These are phyloP conservation scores for Selenicereus undatus DNA, from an alignment of 148 eudicot genomes.

Conservation along the genomic window DNA sequence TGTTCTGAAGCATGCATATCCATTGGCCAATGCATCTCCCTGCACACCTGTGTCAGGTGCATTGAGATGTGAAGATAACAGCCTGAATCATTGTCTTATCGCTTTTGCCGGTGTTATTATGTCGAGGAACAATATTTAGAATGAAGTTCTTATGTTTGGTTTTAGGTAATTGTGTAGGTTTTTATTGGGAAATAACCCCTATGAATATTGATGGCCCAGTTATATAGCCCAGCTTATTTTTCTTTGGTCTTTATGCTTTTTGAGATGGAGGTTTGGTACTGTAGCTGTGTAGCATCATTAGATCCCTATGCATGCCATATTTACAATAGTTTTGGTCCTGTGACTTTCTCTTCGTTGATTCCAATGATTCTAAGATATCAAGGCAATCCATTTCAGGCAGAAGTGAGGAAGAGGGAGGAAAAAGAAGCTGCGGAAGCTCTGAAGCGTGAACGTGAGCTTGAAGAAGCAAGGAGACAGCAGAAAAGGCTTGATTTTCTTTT, in stretches of 20 bases:
- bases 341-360: background rate
- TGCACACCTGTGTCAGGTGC: background rate
- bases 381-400: conserved; percentile 53
- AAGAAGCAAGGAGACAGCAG: conserved; percentile 91
- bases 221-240: background rate
- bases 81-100: background rate
- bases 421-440: conserved; percentile 96
- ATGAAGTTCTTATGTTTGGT: conserved; percentile 1
- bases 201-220: background rate
- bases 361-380: background rate
- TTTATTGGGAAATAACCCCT: background rate
- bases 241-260: background rate
- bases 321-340: background rate
- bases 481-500: conserved; percentile 93
- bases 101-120: background rate
- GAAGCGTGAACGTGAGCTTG: conserved; percentile 93
- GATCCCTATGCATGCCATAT: background rate
- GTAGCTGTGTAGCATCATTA: background rate
- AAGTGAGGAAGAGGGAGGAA: conserved; percentile 84
- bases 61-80: background rate
- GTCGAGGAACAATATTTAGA: background rate
- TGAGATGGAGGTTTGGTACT: background rate
- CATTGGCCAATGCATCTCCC: background rate
- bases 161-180: background rate
- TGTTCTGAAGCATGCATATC: background rate